Percentiles rank a stretch among this genome's conserved stretches.
Conservation (phyloP, 768 basidiomycete genomes). For the Amanita phalloides region DNA sequence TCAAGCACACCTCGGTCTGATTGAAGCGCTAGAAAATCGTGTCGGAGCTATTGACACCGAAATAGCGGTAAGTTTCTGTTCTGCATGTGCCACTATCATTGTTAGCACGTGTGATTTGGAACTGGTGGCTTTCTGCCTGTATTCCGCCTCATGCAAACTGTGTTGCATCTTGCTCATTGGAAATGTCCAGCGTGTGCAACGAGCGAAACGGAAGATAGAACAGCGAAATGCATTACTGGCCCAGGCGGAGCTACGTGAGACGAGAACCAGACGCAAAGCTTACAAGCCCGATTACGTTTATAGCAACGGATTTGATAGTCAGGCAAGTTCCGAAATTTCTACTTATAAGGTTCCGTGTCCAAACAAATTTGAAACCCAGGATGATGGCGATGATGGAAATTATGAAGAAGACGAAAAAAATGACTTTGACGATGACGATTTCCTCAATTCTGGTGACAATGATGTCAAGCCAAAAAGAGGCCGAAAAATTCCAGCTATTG, state of each 20-base stretch:
- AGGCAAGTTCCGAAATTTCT: slow-evolving; percentile 31
- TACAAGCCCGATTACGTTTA: slow-evolving; percentile 78
- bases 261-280: slow-evolving; percentile 65
- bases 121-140: slow-evolving; percentile 1
- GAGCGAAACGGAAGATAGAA: slow-evolving; percentile 58
- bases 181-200: slow-evolving; percentile 52
- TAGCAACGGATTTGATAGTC: slow-evolving; percentile 51
- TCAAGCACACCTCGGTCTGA: slow-evolving; percentile 47
- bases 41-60: slow-evolving; percentile 61
- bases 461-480: slow-evolving; percentile 31
- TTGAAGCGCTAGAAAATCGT: slow-evolving; percentile 52
- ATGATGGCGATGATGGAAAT: slow-evolving; percentile 53
- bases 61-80: slow-evolving; percentile 44
- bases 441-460: slow-evolving; percentile 27
- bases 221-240: slow-evolving; percentile 53
- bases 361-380: slow-evolving; percentile 24
- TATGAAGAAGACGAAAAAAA: slow-evolving; percentile 54
- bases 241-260: slow-evolving; percentile 71
- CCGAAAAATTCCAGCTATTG: slow-evolving; percentile 19
- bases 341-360: slow-evolving; percentile 11
- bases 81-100: slow-evolving; percentile 6
- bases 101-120: slow-evolving; percentile 4
- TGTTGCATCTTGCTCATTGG: slow-evolving; percentile 1
- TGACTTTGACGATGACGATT: slow-evolving; percentile 39
- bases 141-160: not conserved